A percentile compares a stretch with the other conserved stretches of the same genome.
Evolutionary conservation across 768 basidiomycete species (phyloP).

Genomic region (Inosperma sp.): DNA sequence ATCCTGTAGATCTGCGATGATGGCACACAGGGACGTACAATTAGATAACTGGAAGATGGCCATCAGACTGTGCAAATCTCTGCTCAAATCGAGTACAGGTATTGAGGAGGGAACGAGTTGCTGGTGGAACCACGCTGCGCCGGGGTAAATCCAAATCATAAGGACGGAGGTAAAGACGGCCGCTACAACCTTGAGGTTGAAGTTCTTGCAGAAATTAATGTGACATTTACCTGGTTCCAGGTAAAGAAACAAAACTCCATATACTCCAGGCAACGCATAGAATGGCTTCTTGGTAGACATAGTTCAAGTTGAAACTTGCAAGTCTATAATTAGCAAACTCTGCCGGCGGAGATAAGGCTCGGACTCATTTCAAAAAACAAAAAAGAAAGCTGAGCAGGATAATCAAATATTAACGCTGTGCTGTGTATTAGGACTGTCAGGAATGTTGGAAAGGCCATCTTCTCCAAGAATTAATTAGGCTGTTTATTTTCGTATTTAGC

Average conservation of each 20-base stretch:
- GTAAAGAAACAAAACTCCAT: conserved; percentile 58
- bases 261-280: conserved; percentile 58
- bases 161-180: conserved; percentile 36
- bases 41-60: conserved; percentile 66
- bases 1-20: too few species aligned
- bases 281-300: conserved; percentile 34
- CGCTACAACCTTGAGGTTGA: conserved; percentile 19
- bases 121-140: conserved; percentile 62
- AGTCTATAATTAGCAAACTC: too few species aligned
- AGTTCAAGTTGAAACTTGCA: conserved; percentile 12
- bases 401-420: too few species aligned
- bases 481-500: too few species aligned
- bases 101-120: conserved; percentile 53
- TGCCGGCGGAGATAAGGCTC: too few species aligned
- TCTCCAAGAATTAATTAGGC: too few species aligned
- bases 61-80: conserved; percentile 54
- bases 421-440: too few species aligned
- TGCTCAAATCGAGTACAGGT: conserved; percentile 24
- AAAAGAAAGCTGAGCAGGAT: too few species aligned
- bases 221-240: conserved; percentile 52
- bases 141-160: conserved; percentile 51
- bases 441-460: too few species aligned
- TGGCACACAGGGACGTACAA: too few species aligned
- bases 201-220: neutral
- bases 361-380: too few species aligned